Conservation (phyloP, 2,329 filamentous ascomycete genomes). For the Pestalotiopsis sp. region DNA sequence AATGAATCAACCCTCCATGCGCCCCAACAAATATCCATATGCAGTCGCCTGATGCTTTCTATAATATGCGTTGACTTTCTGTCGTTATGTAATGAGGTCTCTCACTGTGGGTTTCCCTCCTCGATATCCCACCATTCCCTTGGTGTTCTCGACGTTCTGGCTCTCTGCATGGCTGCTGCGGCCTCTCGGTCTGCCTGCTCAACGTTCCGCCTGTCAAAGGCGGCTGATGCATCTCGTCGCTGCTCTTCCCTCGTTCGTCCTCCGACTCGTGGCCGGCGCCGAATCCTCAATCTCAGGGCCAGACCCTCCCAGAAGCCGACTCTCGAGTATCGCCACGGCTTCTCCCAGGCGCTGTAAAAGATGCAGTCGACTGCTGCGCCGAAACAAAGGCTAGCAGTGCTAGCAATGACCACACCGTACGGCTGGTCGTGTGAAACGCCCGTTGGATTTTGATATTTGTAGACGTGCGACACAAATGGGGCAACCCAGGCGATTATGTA, state of each 20-base stretch:
- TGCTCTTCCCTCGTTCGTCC: slow-evolving; percentile 56
- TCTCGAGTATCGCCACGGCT: slow-evolving; percentile 65
- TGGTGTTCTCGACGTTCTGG: slow-evolving; percentile 18
- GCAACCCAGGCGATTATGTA: slow-evolving; percentile 74
- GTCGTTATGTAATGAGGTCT: neutral
- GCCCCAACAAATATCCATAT: neutral
- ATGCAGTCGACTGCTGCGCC: slow-evolving; percentile 70
- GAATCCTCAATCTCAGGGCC: slow-evolving; percentile 21
- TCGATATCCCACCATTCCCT: slow-evolving; percentile 43
- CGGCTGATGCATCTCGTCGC: slow-evolving; percentile 49
- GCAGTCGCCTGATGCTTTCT: slow-evolving; percentile 3
- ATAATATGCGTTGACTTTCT: neutral
- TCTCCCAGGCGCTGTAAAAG: slow-evolving; percentile 70
- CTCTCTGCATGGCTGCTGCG: slow-evolving; percentile 13
- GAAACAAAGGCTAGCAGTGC: slow-evolving; percentile 59
- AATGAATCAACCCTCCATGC: neutral
- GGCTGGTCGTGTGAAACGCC: slow-evolving; percentile 38
- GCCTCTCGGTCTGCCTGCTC: slow-evolving; percentile 17
- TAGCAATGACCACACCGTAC: slow-evolving; percentile 56
- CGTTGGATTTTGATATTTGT: slow-evolving; percentile 50
- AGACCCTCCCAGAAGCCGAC: slow-evolving; percentile 34
- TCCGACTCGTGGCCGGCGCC: slow-evolving; percentile 11
- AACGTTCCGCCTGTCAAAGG: slow-evolving; percentile 47
- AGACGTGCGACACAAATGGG: slow-evolving; percentile 67
- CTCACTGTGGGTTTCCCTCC: slow-evolving; percentile 16